phyloP scores from a whole-genome alignment of 1,284 basidiomycete species.

The Trametes hirsuta region DNA sequence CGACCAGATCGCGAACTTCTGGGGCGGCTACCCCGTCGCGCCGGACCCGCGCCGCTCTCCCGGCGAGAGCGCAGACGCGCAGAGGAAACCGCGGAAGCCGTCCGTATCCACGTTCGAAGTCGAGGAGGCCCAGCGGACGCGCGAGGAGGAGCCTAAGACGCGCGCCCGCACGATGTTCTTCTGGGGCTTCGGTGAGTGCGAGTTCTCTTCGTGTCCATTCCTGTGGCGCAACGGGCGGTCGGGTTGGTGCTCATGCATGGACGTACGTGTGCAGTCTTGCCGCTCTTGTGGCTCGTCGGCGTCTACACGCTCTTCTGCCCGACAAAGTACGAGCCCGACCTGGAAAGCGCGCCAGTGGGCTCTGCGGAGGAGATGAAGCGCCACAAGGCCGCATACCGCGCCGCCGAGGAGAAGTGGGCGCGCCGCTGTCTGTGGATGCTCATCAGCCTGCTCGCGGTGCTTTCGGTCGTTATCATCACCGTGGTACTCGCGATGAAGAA shows the following conservation, averaged over 20 bases:
- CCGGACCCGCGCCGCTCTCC: conserved; percentile 5
- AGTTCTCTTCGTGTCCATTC: too few species aligned
- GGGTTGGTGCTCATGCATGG: background rate
- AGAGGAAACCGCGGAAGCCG: conserved; percentile 7
- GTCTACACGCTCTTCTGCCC: conserved; percentile 9
- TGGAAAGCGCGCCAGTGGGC: conserved; percentile 9
- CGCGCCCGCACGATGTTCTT: conserved; percentile 17
- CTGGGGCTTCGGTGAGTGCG: conserved; percentile 21
- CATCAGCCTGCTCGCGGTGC: background rate
- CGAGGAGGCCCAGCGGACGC: background rate
- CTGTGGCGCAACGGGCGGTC: background rate
- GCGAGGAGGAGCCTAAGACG: conserved; percentile 14
- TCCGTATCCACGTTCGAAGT: conserved; percentile 2
- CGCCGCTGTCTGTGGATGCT: conserved; percentile 13
- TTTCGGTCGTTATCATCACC: conserved; percentile 1
- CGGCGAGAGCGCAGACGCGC: background rate
- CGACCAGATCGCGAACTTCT: conserved; percentile 23
- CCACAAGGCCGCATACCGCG: conserved; percentile 10
- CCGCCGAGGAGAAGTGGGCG: conserved; percentile 19
- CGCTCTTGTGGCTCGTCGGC: conserved; percentile 19
- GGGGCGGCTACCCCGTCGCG: conserved; percentile 6
- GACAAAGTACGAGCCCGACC: conserved; percentile 12
- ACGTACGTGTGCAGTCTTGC: conserved; percentile 4
- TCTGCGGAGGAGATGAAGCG: conserved; percentile 13
- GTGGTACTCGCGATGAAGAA: conserved; percentile 12